Conservation (phyloP, 345 rosid species). For the Brassica juncea region DNA sequence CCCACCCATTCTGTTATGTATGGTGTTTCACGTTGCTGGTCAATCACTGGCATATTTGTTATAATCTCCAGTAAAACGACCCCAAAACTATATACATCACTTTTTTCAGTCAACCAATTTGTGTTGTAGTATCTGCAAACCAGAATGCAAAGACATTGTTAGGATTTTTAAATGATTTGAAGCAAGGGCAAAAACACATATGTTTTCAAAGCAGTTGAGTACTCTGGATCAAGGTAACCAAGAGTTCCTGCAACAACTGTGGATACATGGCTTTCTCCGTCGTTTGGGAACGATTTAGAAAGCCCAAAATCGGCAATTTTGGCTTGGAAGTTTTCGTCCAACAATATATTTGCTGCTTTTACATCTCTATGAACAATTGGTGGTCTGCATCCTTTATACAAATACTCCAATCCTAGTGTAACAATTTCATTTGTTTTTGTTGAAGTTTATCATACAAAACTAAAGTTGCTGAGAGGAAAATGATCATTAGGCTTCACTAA, state of each 20-base stretch:
- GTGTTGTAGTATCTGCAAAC: slow-evolving; percentile 36
- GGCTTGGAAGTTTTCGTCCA: slow-evolving; percentile 43
- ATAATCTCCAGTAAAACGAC: slow-evolving; percentile 48
- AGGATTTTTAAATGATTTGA: not conserved
- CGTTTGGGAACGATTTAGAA: slow-evolving; percentile 38
- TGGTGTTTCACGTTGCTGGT: slow-evolving; percentile 13
- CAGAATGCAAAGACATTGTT: not conserved
- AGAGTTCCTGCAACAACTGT: slow-evolving; percentile 35
- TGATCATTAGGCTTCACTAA: not conserved
- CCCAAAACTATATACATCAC: slow-evolving; percentile 42
- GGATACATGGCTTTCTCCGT: slow-evolving; percentile 36
- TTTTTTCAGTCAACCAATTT: slow-evolving; percentile 40
- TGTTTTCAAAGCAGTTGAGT: not conserved
- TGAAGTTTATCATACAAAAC: not conserved
- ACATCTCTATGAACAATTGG: slow-evolving; percentile 24
- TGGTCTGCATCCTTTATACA: slow-evolving; percentile 8
- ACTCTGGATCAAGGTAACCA: slow-evolving; percentile 41
- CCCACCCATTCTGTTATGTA: slow-evolving; percentile 44
- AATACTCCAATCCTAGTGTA: slow-evolving; percentile 8
- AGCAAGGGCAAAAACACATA: not conserved
- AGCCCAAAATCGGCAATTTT: slow-evolving; percentile 49
- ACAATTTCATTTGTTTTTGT: not conserved
- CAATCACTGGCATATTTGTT: slow-evolving; percentile 45
- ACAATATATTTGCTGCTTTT: slow-evolving; percentile 46
- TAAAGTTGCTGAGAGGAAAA: not conserved